Evolutionary conservation across 2,329 filamentous ascomycete species (phyloP).

Genomic region (Ilyonectria robusta): DNA sequence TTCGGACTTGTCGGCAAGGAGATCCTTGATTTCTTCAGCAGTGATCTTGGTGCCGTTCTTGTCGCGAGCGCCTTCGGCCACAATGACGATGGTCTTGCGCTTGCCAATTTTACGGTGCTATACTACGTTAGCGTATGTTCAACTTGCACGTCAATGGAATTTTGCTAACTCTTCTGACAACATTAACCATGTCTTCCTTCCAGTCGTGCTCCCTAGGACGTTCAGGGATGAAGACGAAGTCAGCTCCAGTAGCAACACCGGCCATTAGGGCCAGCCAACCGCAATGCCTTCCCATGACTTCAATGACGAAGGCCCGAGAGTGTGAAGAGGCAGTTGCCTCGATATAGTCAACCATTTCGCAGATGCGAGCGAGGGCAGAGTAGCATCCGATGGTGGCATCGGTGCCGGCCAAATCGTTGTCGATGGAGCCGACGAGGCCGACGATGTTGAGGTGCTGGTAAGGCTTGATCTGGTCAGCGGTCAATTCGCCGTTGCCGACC

Average conservation of each 20-base stretch:
- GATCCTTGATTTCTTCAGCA: slow-evolving; percentile 84
- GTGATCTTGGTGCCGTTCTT: slow-evolving; percentile 86
- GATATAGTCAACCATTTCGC: slow-evolving; percentile 96
- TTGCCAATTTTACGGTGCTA: slow-evolving; percentile 91
- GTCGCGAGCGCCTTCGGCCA: slow-evolving; percentile 95
- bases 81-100: slow-evolving; percentile 97
- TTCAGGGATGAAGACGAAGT: slow-evolving; percentile 98
- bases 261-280: slow-evolving; percentile 98
- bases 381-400: slow-evolving; percentile 98
- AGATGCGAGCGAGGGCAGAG: slow-evolving; percentile 92
- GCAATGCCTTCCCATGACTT: slow-evolving; percentile 98
- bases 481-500: slow-evolving; percentile 80
- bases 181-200: slow-evolving; percentile 87
- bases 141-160: neutral
- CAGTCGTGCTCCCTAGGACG: slow-evolving; percentile 90
- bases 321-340: slow-evolving; percentile 96
- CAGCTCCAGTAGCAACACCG: slow-evolving; percentile 93
- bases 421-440: slow-evolving; percentile 95
- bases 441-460: slow-evolving; percentile 95
- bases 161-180: slow-evolving; percentile 77
- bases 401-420: slow-evolving; percentile 97
- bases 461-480: slow-evolving; percentile 77
- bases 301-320: slow-evolving; percentile 95
- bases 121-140: slow-evolving; percentile 36
- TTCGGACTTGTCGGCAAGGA: slow-evolving; percentile 80